Percentiles rank a stretch among this genome's conserved stretches.
These are phyloP conservation scores for Jackrogersella multiformis DNA, from an alignment of 495 filamentous ascomycete genomes.

Conservation along the genomic window DNA sequence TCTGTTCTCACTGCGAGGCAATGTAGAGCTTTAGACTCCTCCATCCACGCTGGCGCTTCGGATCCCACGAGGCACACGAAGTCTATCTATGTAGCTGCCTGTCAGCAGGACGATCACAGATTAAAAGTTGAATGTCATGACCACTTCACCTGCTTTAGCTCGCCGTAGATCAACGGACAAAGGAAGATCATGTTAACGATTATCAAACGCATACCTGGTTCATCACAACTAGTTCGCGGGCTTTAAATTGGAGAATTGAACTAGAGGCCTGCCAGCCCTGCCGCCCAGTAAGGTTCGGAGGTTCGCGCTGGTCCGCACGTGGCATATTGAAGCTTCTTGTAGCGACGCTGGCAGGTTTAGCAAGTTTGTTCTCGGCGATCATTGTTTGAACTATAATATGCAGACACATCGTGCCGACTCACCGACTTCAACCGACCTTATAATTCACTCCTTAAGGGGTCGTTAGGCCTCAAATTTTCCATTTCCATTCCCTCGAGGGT, in stretches of 20 bases:
- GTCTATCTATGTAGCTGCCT: not conserved
- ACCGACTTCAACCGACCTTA: conserved; percentile 8
- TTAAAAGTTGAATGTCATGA: not conserved
- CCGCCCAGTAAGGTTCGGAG: conserved; percentile 7
- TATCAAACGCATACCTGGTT: conserved; percentile 35
- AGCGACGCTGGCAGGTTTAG: not conserved
- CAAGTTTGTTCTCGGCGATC: conserved; percentile 21
- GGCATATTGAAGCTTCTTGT: conserved; percentile 7
- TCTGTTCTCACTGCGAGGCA: not conserved
- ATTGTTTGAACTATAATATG: conserved; percentile 11
- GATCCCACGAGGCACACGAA: not conserved
- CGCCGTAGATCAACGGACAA: conserved; percentile 20
- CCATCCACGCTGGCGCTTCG: not conserved
- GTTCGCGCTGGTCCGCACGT: conserved; percentile 29
- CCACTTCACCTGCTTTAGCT: conserved; percentile 15
- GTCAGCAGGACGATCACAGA: not conserved
- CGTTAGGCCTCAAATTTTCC: not conserved
- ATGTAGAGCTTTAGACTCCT: not conserved
- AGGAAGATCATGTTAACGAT: conserved; percentile 16
- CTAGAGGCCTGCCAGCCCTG: conserved; percentile 16
- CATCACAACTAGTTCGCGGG: conserved; percentile 31
- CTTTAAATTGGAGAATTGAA: conserved; percentile 15
- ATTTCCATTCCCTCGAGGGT: not conserved
- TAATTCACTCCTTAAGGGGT: not conserved
- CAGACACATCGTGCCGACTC: conserved; percentile 2